These are phyloP conservation scores for Diaporthe helianthi DNA, from an alignment of 2,329 filamentous ascomycete genomes.

Conservation along the genomic window DNA sequence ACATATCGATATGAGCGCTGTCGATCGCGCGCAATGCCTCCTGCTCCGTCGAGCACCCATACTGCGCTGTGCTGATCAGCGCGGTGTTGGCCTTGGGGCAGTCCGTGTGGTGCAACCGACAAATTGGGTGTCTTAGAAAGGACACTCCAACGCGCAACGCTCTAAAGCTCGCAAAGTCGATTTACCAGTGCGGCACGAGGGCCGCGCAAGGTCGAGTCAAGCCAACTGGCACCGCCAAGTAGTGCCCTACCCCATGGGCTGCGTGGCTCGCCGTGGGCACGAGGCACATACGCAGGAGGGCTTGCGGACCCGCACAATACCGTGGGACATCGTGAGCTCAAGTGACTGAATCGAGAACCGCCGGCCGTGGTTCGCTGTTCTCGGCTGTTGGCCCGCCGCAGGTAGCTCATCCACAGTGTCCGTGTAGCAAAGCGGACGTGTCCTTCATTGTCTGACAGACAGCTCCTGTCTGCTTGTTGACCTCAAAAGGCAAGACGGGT, in stretches of 20 bases:
- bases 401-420: conserved; percentile 5
- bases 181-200: not conserved
- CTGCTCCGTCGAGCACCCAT: not conserved
- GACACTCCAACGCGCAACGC: not conserved
- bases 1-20: conserved; percentile 23
- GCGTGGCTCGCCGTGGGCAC: not conserved
- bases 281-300: conserved; percentile 1
- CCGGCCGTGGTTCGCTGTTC: not conserved
- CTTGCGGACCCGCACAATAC: not conserved
- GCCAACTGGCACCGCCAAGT: not conserved
- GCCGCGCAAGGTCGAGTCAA: not conserved
- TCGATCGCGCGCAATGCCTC: conserved; percentile 2
- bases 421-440: not conserved
- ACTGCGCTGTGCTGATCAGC: not conserved
- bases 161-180: not conserved
- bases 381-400: conserved; percentile 17
- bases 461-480: not conserved
- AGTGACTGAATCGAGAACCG: conserved; percentile 6
- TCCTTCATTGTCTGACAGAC: not conserved
- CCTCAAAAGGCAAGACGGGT: conserved; percentile 19
- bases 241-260: not conserved
- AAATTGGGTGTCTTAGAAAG: not conserved
- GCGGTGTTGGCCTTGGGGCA: not conserved
- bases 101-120: not conserved
- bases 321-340: conserved; percentile 10